Percentiles rank a stretch among this genome's conserved stretches.
phyloP scores from a whole-genome alignment of 176 grass and related monocot species.

The Oryza australiensis region DNA sequence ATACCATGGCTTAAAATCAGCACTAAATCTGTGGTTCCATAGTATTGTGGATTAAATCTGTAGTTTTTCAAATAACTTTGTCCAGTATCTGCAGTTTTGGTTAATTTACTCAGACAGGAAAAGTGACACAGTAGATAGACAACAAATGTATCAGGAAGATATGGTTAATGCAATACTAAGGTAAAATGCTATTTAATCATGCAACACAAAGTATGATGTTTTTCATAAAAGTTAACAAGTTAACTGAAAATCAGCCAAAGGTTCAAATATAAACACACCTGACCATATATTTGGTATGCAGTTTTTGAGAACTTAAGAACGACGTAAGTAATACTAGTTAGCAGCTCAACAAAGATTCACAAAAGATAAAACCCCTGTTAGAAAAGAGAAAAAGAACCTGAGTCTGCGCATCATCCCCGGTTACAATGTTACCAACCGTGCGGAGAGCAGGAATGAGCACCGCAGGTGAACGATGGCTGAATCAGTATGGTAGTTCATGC shows the following conservation, averaged over 20 bases:
- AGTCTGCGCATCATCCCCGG: slow-evolving; percentile 65
- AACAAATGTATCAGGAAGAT: neutral
- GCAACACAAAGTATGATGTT: neutral
- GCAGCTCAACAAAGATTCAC: neutral
- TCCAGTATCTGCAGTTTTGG: neutral
- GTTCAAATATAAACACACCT: neutral
- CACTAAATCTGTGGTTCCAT: neutral
- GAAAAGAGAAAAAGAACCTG: slow-evolving; percentile 44
- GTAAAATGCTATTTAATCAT: neutral
- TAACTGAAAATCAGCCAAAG: neutral
- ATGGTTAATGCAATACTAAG: neutral
- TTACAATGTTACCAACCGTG: slow-evolving; percentile 54
- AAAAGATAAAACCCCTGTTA: neutral
- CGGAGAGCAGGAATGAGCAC: slow-evolving; percentile 56
- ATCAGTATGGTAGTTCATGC: neutral
- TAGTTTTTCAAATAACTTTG: neutral
- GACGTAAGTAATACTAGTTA: neutral
- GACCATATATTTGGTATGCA: neutral
- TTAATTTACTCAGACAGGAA: neutral
- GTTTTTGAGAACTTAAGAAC: neutral
- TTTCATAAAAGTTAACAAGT: neutral
- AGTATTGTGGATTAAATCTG: neutral
- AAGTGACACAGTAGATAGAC: neutral
- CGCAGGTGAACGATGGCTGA: slow-evolving; percentile 56
- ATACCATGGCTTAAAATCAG: neutral